Base-by-base conservation (phyloP, 495 filamentous ascomycete genomes). In the Podospora appendiculata region DNA sequence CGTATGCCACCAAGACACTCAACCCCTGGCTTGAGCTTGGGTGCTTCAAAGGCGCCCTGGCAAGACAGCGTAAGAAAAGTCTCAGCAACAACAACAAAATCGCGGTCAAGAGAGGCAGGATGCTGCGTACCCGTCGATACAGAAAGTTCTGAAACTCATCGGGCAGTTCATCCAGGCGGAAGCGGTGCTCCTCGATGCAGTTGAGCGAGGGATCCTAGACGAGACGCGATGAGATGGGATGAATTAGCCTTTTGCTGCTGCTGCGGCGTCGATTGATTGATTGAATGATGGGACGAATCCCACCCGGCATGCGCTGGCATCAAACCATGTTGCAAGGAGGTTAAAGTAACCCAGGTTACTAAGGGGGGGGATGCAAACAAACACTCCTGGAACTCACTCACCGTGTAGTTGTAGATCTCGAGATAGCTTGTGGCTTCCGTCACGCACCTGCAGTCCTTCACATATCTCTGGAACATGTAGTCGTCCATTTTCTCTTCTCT, bases 121-220 rank as follows among this genome's bases (percentile, higher is more conserved):
- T 2, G 8, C 8, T 12, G 61, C 75, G 52, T 63, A 78, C 78
- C 57, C 64, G 61, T 34, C 65, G 74, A 35, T 70, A 62, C 4
- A 80, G 58, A 47, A 74, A 81, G 58, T 81, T 81, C 32, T 71
- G 64, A 59, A 80, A 80, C 48, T 81, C 77, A 64, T 77, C 74
- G 4, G 59, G 32, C 50, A 61, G 36, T 65, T 74, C 60, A 70
- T 65, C 53, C 54, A 51, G 32, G 10, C 64, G 45, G 36, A 67
- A 65, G 19, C 60, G 53, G 61, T 80, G 76, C 49, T 78, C 71
- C 50, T 80, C 78, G 32, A 66, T 51, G 0, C 61, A 65, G 56
- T 79, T 75, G 54, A 63, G 64, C 10, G 55, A 53, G 34, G 50
- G 41, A 50, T 57, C 55, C 55, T 59, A 47, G 33, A 9, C 7